A percentile compares a stretch with the other conserved stretches of the same genome.
phyloP scores from a whole-genome alignment of 805 yeast genomes.

The Limtongia smithiae region DNA sequence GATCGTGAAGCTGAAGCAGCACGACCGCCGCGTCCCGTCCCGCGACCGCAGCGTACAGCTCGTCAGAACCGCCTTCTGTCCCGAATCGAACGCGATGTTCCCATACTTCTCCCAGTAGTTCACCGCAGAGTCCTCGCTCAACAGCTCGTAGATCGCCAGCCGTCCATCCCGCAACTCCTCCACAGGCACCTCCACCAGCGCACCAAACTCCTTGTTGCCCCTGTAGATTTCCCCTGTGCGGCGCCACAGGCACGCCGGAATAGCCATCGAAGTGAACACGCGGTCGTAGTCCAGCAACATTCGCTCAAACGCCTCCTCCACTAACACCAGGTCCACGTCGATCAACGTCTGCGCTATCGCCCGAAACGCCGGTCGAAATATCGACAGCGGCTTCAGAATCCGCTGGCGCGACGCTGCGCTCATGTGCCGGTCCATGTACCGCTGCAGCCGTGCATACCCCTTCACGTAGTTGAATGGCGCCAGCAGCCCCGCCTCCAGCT shows the following conservation, averaged over 20 bases:
- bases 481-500: slow-evolving; percentile 84
- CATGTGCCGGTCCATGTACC: slow-evolving; percentile 92
- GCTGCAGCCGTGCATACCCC: slow-evolving; percentile 85
- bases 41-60: slow-evolving; percentile 82
- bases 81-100: slow-evolving; percentile 91
- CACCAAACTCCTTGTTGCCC: slow-evolving; percentile 94
- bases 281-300: slow-evolving; percentile 91
- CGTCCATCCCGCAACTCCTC: slow-evolving; percentile 92
- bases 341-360: slow-evolving; percentile 87
- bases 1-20: slow-evolving; percentile 92
- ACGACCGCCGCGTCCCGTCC: slow-evolving; percentile 77
- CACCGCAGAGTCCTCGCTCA: slow-evolving; percentile 95
- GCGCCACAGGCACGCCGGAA: slow-evolving; percentile 96
- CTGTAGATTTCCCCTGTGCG: slow-evolving; percentile 94
- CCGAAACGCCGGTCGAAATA: slow-evolving; percentile 87
- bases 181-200: slow-evolving; percentile 80
- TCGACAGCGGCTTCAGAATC: slow-evolving; percentile 76
- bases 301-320: slow-evolving; percentile 90
- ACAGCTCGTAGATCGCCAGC: slow-evolving; percentile 83
- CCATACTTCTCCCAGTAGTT: slow-evolving; percentile 98
- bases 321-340: slow-evolving; percentile 85
- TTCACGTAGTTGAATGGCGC: slow-evolving; percentile 92
- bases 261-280: slow-evolving; percentile 95
- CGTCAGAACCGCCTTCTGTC: slow-evolving; percentile 90
- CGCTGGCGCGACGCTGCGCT: slow-evolving; percentile 76